Percentiles rank a stretch among this genome's conserved stretches.
Evolutionary conservation across 2,329 filamentous ascomycete species (phyloP).

Genomic region (Xylaria sp.): DNA sequence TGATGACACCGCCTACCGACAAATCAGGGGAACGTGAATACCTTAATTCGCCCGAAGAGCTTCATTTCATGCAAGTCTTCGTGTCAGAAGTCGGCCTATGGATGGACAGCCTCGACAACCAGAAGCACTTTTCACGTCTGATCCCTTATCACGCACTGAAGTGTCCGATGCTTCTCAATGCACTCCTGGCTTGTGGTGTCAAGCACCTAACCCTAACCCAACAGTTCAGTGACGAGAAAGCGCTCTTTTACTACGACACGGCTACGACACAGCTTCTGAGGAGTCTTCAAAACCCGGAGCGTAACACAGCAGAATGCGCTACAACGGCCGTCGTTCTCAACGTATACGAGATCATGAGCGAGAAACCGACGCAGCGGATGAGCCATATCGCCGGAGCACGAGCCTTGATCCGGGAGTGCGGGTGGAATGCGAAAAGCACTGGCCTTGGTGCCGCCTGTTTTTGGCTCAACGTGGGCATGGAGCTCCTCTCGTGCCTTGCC

Average conservation of each 20-base stretch:
- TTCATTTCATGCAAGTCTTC: conserved; percentile 90
- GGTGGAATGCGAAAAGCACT: conserved; percentile 79
- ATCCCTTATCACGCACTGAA: conserved; percentile 83
- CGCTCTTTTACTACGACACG: conserved; percentile 82
- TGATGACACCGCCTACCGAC: conserved; percentile 50
- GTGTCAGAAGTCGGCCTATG: conserved; percentile 88
- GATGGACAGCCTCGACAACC: conserved; percentile 90
- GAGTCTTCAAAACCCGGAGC: conserved; percentile 80
- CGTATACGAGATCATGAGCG: conserved; percentile 92
- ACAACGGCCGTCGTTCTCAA: conserved; percentile 88
- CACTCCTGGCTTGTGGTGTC: conserved; percentile 86
- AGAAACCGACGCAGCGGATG: conserved; percentile 79
- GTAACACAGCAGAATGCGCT: conserved; percentile 83
- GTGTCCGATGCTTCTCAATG: conserved; percentile 87
- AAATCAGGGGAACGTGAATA: conserved; percentile 60
- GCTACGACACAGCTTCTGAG: conserved; percentile 80
- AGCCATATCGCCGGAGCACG: conserved; percentile 86
- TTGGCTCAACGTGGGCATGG: conserved; percentile 91
- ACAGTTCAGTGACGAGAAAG: conserved; percentile 74
- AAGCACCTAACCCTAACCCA: conserved; percentile 76
- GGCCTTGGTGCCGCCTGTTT: conserved; percentile 89
- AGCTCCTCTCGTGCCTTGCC: conserved; percentile 85
- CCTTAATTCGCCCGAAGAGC: conserved; percentile 76
- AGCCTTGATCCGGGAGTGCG: conserved; percentile 85
- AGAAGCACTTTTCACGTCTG: conserved; percentile 84